These are phyloP conservation scores for Chrysanthemum makinoi DNA, from an alignment of 129 eudicot genomes.

Conservation along the genomic window DNA sequence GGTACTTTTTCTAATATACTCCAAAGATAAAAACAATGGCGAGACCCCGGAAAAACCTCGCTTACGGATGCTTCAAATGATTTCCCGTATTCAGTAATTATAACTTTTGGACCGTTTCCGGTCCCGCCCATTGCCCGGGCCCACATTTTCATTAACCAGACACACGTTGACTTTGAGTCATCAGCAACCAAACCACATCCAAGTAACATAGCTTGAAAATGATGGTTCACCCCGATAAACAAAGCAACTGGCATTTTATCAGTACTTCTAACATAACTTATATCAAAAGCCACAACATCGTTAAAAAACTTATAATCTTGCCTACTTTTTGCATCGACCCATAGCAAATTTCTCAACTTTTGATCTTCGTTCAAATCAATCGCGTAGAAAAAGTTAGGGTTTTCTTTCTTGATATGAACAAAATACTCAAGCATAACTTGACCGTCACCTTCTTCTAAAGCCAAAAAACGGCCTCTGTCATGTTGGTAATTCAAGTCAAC, in stretches of 20 bases:
- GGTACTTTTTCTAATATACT: conserved; percentile 33
- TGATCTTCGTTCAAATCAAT: conserved; percentile 40
- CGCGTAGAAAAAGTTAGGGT: conserved; percentile 40
- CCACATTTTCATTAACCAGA: conserved; percentile 47
- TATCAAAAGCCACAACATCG: conserved; percentile 42
- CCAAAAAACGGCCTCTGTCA: conserved; percentile 32
- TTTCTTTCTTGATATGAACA: conserved; percentile 40
- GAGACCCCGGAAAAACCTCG: conserved; percentile 28
- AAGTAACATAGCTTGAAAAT: conserved; percentile 38
- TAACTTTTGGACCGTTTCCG: conserved; percentile 28
- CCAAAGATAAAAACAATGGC: conserved; percentile 33
- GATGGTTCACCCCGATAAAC: conserved; percentile 46
- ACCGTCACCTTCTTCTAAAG: conserved; percentile 39
- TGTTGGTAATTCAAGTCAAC: conserved; percentile 27
- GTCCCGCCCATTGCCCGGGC: conserved; percentile 37
- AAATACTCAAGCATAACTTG: conserved; percentile 34
- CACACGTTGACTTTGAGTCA: conserved; percentile 35
- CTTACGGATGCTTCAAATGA: conserved; percentile 23
- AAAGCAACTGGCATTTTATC: conserved; percentile 43
- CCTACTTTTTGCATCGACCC: conserved; percentile 46
- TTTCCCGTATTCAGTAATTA: conserved; percentile 40
- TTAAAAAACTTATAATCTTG: conserved; percentile 30
- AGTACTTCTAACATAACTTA: conserved; percentile 29
- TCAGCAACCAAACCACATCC: conserved; percentile 41
- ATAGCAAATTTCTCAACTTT: conserved; percentile 34